Evolutionary conservation across 805 yeast species (phyloP).

Genomic region (Clavispora phyllophila): DNA sequence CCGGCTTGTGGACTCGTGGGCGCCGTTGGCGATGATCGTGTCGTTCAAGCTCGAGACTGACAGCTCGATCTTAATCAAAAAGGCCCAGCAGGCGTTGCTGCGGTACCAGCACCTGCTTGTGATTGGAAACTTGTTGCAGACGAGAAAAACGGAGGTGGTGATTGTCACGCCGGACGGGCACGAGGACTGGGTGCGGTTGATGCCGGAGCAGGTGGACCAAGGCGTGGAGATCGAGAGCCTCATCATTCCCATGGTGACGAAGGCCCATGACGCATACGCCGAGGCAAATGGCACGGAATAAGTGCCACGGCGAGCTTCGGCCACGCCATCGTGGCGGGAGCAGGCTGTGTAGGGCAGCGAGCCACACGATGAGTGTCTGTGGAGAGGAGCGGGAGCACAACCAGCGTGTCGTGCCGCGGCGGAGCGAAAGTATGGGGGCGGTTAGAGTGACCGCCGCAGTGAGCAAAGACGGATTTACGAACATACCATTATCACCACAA

Average conservation of each 20-base stretch:
- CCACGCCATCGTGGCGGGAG: no score
- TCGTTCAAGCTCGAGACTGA: slow-evolving; percentile 95
- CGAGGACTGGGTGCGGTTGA: slow-evolving; percentile 47
- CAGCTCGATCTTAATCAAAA: slow-evolving; percentile 56
- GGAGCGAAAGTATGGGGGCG: no score
- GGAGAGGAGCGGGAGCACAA: no score
- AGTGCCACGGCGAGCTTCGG: no score
- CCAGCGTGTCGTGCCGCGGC: no score
- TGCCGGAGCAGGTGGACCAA: slow-evolving; percentile 33
- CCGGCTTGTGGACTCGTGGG: slow-evolving; percentile 89
- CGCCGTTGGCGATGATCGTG: slow-evolving; percentile 89
- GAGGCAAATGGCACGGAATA: slow-evolving; percentile 5
- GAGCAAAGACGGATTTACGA: no score
- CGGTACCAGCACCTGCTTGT: slow-evolving; percentile 91
- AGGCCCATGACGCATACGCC: slow-evolving; percentile 63
- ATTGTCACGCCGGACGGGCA: slow-evolving; percentile 57
- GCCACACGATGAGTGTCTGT: no score
- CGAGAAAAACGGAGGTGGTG: slow-evolving; percentile 82
- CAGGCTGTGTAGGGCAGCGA: no score
- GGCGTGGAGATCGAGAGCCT: slow-evolving; percentile 67
- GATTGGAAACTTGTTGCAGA: slow-evolving; percentile 86
- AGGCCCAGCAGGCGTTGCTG: slow-evolving; percentile 73
- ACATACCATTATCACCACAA: no score
- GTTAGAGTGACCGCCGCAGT: no score
- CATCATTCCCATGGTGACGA: slow-evolving; percentile 73